Evolutionary conservation across 345 rosid genomes (phyloP), one percentile per base, ranked within the genome.

Genomic region (Brassica incana): DNA sequence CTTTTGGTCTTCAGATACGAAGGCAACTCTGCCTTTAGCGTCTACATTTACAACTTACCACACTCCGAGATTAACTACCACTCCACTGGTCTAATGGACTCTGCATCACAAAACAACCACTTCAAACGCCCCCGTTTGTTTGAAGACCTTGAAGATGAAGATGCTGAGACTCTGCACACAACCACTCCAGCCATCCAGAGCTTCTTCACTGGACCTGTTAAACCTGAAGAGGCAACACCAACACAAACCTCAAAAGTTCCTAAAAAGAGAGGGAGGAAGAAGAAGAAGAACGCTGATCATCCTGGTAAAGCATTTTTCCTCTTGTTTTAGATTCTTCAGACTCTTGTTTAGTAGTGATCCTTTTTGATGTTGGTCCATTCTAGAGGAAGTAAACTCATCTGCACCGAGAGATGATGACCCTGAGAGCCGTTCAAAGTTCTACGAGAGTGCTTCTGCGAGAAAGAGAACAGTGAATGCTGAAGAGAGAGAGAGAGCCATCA

Each of bases 1-100:
- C 83, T 93, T 84, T 77, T 93, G 83, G 81, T 90, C 65, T 93
- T 91, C 84, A 87, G 90, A 91, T 93, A 93, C 45, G 93, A 91
- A 86, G 97, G 97, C 18, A 88, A 84, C 71, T 89, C 95, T 30
- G 85, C 90, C 71, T 93, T 91, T 66, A 86, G 83, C 73, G 97
- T 91, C 79, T 83, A 83, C 81, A 87, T 93, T 73, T 93, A 87
- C 85, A 90, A 91, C 74, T 77, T 93, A 83, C 52, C 93, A 18
- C 75, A 81, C 72, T 90, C 92, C 11, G 94, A 91, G 86, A 88
- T 90, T 76, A 88, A 88, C 30, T 88, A 90, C 83, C 92, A 88
- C 40, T 74, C 91, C 56, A 73, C 85, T 10, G 69, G 81, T 64
- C 72, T 78, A 59, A 76, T 81, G 83, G 84, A 76, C 30, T 76